phyloP scores from a whole-genome alignment of 345 rosid species.

The Psidium friedrichsthalianum region DNA sequence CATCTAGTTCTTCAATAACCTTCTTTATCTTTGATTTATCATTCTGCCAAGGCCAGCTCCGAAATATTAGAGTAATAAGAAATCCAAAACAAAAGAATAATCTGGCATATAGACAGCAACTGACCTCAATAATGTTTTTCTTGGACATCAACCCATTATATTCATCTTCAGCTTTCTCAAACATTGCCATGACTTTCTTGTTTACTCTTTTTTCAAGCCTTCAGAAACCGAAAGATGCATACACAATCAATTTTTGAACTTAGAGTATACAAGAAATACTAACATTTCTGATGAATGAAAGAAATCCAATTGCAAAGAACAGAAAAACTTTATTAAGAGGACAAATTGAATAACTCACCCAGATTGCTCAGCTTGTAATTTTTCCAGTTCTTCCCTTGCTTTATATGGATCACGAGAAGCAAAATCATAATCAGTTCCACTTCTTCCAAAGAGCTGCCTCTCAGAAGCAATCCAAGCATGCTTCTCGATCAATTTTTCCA shows the following conservation, averaged over 20 bases:
- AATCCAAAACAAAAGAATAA: background rate
- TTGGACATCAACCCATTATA: slow-evolving; percentile 71
- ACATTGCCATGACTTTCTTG: slow-evolving; percentile 98
- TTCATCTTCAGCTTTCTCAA: slow-evolving; percentile 98
- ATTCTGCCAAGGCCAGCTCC: slow-evolving; percentile 27
- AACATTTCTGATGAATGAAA: background rate
- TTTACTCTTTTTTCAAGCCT: slow-evolving; percentile 94
- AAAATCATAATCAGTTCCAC: slow-evolving; percentile 95
- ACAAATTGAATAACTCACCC: slow-evolving; percentile 28
- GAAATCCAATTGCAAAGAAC: background rate
- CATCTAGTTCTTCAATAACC: slow-evolving; percentile 94
- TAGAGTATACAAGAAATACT: background rate
- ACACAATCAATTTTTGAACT: background rate
- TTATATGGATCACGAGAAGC: slow-evolving; percentile 49
- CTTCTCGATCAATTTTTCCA: slow-evolving; percentile 85
- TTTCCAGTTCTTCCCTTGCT: slow-evolving; percentile 83
- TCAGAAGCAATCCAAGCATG: slow-evolving; percentile 93
- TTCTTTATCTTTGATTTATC: slow-evolving; percentile 87
- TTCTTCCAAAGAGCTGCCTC: slow-evolving; percentile 86
- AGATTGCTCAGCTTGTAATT: slow-evolving; percentile 79
- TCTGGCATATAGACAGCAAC: slow-evolving; percentile 8
- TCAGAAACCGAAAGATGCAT: slow-evolving; percentile 6
- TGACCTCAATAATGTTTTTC: slow-evolving; percentile 88
- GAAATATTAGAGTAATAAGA: background rate
- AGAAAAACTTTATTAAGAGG: background rate